These are phyloP conservation scores for Przewalskia tangutica DNA, from an alignment of 257 asterid species.

Conservation along the genomic window DNA sequence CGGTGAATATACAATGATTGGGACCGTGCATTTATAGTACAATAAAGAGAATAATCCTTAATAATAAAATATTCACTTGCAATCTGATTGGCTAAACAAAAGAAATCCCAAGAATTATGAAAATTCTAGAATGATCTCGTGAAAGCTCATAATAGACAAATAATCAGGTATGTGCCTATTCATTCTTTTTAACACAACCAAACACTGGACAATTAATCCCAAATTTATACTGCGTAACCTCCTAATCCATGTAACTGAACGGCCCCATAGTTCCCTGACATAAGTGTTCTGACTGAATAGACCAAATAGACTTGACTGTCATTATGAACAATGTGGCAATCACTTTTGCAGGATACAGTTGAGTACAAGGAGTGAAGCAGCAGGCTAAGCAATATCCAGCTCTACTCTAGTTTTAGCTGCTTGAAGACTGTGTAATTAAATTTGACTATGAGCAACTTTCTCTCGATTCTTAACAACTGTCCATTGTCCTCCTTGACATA, in stretches of 20 bases:
- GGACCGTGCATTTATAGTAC: no score
- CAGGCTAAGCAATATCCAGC: slow-evolving; percentile 29
- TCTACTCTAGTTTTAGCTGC: slow-evolving; percentile 7
- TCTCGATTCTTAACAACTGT: neutral
- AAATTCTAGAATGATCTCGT: no score
- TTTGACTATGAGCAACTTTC: neutral
- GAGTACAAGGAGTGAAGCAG: slow-evolving; percentile 32
- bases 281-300: neutral
- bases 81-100: no score
- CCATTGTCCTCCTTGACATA: neutral
- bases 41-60: no score
- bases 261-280: neutral
- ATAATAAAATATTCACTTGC: no score
- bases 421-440: neutral
- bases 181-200: no score
- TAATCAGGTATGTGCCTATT: no score
- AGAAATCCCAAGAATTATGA: no score
- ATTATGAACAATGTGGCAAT: neutral
- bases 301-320: neutral
- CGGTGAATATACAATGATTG: no score
- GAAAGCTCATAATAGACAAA: no score
- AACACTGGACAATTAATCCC: neutral
- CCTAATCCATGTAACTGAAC: no score
- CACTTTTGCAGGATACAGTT: slow-evolving; percentile 19
- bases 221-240: no score